A percentile compares a stretch with the other conserved stretches of the same genome.
phyloP scores from a whole-genome alignment of 208 protist genomes.

The Wallacemonas sp. region DNA sequence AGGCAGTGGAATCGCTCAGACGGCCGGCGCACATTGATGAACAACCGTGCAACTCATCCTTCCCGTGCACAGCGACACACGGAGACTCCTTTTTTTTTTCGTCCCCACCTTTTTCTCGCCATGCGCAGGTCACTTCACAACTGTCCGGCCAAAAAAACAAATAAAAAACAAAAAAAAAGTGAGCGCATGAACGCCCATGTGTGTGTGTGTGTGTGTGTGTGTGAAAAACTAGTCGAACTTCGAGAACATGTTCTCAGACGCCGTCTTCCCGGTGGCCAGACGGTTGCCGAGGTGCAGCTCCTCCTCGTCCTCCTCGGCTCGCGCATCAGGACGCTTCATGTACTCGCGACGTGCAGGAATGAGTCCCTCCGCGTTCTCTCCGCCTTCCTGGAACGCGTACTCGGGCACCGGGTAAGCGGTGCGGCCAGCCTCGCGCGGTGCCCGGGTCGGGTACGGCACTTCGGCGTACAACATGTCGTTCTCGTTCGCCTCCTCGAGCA shows the following conservation, averaged over 20 bases:
- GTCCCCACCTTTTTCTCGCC: too few relatives aligned
- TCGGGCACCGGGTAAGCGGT: conserved; percentile 68
- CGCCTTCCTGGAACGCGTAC: conserved; percentile 72
- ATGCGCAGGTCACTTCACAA: too few relatives aligned
- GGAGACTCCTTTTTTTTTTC: too few relatives aligned
- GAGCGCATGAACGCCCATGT: too few relatives aligned
- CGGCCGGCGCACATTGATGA: too few relatives aligned
- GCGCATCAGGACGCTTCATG: conserved; percentile 25
- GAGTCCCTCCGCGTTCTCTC: conserved; percentile 66
- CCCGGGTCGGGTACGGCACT: conserved; percentile 61
- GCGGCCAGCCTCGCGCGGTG: conserved; percentile 27
- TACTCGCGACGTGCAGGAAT: conserved; percentile 51
- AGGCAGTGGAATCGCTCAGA: too few relatives aligned
- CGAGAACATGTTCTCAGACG: conserved; percentile 27
- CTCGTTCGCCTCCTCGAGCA: conserved; percentile 84
- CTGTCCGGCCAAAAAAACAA: too few relatives aligned
- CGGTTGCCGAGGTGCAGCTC: conserved; percentile 7
- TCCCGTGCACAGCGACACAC: too few relatives aligned
- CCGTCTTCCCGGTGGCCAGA: background rate
- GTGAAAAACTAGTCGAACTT: conserved; percentile 16
- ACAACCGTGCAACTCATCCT: too few relatives aligned
- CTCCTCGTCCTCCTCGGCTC: background rate
- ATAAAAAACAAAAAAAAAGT: too few relatives aligned
- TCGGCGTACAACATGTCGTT: conserved; percentile 80
- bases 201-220: too few relatives aligned